phyloP scores from a whole-genome alignment of 2,329 filamentous ascomycete species.

The Xylaria sp. region DNA sequence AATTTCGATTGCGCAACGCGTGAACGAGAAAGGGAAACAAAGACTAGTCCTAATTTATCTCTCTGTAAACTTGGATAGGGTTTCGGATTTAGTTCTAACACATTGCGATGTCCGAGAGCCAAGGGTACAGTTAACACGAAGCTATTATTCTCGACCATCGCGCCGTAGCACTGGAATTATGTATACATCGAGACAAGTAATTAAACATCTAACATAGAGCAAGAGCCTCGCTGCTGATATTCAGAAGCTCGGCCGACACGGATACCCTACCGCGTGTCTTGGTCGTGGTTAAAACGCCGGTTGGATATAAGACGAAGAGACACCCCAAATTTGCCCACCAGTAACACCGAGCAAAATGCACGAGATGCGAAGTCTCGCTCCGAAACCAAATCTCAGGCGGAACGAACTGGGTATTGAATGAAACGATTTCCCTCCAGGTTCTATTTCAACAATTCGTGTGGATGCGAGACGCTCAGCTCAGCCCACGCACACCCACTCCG shows the following conservation, averaged over 20 bases:
- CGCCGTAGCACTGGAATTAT: conserved; percentile 16
- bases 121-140: neutral
- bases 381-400: conserved; percentile 4
- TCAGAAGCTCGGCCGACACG: neutral
- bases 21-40: no score
- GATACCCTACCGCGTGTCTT: conserved; percentile 5
- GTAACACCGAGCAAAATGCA: conserved; percentile 27
- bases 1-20: no score
- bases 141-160: conserved; percentile 5
- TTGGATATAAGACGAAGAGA: conserved; percentile 15
- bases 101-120: no score
- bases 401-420: conserved; percentile 1
- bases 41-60: no score
- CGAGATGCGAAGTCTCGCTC: conserved; percentile 12
- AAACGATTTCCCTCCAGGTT: neutral
- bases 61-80: no score
- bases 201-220: conserved; percentile 18
- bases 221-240: conserved; percentile 4
- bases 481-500: conserved; percentile 73
- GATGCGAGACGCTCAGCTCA: conserved; percentile 9
- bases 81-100: no score
- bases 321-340: conserved; percentile 14
- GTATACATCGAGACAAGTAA: conserved; percentile 19
- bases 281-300: conserved; percentile 13
- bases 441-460: neutral